phyloP scores from a whole-genome alignment of 148 eudicot genomes.

The Persicaria tinctoria region DNA sequence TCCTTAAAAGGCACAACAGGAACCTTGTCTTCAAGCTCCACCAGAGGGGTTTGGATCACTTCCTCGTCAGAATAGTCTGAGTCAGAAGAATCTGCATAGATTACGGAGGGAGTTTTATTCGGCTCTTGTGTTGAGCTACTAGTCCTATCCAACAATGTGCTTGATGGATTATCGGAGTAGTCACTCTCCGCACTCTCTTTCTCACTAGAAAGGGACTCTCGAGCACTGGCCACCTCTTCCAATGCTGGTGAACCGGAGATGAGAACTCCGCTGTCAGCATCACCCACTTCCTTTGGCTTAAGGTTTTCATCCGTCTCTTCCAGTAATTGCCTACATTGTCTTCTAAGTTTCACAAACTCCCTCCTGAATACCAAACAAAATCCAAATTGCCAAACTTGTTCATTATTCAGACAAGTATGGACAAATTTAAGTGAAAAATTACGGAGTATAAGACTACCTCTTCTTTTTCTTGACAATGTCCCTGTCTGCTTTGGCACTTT shows the following conservation, averaged over 20 bases:
- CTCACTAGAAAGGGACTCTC: slow-evolving; percentile 75
- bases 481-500: slow-evolving; percentile 78
- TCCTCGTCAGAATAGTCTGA: slow-evolving; percentile 72
- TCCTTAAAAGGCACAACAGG: slow-evolving; percentile 22
- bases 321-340: slow-evolving; percentile 55
- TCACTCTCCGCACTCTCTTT: slow-evolving; percentile 38
- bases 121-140: slow-evolving; percentile 35
- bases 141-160: slow-evolving; percentile 31
- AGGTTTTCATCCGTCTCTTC: slow-evolving; percentile 29
- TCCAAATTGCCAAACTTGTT: neutral
- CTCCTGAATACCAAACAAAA: slow-evolving; percentile 38
- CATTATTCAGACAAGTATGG: neutral
- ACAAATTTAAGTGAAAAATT: neutral
- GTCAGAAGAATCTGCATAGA: slow-evolving; percentile 60
- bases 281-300: slow-evolving; percentile 29
- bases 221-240: slow-evolving; percentile 75
- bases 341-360: slow-evolving; percentile 76
- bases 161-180: slow-evolving; percentile 27
- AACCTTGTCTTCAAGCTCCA: slow-evolving; percentile 34
- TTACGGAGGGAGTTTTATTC: slow-evolving; percentile 29
- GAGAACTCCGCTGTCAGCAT: slow-evolving; percentile 26
- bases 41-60: slow-evolving; percentile 37
- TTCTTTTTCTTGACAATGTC: slow-evolving; percentile 47
- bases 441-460: slow-evolving; percentile 33
- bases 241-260: slow-evolving; percentile 49